Base-by-base conservation (phyloP, 1,284 basidiomycete genomes). In the Malassezia vespertilionis region DNA sequence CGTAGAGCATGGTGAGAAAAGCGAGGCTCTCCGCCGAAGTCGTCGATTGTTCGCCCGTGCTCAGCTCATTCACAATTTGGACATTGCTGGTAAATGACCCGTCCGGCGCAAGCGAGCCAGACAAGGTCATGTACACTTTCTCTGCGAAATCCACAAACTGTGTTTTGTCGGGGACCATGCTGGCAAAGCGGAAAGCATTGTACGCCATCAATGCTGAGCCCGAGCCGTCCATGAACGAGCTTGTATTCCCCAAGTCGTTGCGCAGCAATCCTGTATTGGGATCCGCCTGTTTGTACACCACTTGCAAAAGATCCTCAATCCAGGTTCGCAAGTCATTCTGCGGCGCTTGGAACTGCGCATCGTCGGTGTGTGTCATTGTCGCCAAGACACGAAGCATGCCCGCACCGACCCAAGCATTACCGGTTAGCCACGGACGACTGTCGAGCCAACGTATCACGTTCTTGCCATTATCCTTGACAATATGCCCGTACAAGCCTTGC, bases 331-430 rank as follows among this genome's bases (percentile, higher is more conserved):
- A 75, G 54, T 86, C 78, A 0, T 67, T 72, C 52, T 80, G 77
- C 67, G 86, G 74, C 18, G 58, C 64, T 40, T 74, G 61, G 60
- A 86, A 74, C 2, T 71, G 61, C 17, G 71, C 65, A 1, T 76
- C 73, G 49, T 75, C 83, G 0, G 54, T 45, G 44, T 79, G 75
- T 54, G 78, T 73, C 46, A 87, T 81, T 4, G 83, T 85, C 0
- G 78, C 81, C 1, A 83, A 74, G 1, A 87, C 84, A n/a, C 85
- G 80, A 4, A 84, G 74, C 77, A 87, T 87, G 0, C 86, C 86
- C 4, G 82, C 83, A 0, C 83, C 80, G 0, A 81, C 86, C 86
- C 86, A 89, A 0, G 76, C 86, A 45, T 88, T 86, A 0, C 86
- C 84, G 9, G 84, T 84, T 0, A 1, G 82, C 82, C 34, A 74